Conservation (phyloP, 768 basidiomycete genomes). For the Kwoniella sp. region DNA sequence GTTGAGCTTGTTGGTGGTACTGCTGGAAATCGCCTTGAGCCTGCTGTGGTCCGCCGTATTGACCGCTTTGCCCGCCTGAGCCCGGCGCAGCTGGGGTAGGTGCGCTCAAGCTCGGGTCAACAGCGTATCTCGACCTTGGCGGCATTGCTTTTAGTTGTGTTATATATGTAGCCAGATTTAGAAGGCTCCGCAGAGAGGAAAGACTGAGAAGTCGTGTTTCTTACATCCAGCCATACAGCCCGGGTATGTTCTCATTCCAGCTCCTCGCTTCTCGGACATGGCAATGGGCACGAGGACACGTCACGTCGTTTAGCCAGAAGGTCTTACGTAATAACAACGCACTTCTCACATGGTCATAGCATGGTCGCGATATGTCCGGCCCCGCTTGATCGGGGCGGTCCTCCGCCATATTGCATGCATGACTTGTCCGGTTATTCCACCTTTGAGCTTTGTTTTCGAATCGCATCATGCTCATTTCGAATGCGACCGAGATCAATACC, state of each 20-base stretch:
- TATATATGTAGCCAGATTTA: neutral
- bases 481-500: neutral
- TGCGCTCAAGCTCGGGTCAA: constrained; percentile 46
- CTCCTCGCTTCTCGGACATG: neutral
- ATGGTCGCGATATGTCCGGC: neutral
- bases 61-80: neutral
- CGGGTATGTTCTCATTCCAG: too few relatives aligned
- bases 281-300: neutral
- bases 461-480: constrained; percentile 2
- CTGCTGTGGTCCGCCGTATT: constrained; percentile 8
- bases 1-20: constrained; percentile 5
- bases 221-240: too few relatives aligned
- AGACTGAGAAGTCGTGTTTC: too few relatives aligned
- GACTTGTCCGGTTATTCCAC: neutral
- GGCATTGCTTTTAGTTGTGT: constrained; percentile 31
- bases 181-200: too few relatives aligned
- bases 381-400: neutral
- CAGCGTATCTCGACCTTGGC: constrained; percentile 50
- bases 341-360: neutral
- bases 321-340: too few relatives aligned
- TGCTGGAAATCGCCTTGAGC: constrained; percentile 15
- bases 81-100: constrained; percentile 3
- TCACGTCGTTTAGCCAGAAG: neutral
- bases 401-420: neutral
- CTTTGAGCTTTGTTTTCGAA: constrained; percentile 15